phyloP scores from a whole-genome alignment of 805 yeast genomes.

The Saccharomyces jurei region DNA sequence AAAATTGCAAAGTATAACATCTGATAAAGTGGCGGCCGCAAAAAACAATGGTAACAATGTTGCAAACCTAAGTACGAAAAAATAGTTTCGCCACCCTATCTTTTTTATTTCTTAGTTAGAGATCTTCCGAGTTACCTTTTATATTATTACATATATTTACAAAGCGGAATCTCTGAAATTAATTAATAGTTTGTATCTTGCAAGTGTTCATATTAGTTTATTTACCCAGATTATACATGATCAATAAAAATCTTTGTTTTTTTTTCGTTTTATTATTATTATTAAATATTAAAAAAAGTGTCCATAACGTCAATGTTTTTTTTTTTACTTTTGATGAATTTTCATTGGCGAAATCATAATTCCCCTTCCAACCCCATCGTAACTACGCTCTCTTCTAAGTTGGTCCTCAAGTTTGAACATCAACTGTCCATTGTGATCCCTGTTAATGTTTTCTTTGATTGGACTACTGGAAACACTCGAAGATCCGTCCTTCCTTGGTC shows the following conservation, averaged over 20 bases:
- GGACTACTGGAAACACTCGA: slow-evolving; percentile 19
- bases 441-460: slow-evolving; percentile 16
- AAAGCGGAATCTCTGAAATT: not conserved
- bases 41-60: not conserved
- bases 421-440: slow-evolving; percentile 14
- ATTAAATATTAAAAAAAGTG: not conserved
- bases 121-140: not conserved
- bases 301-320: not conserved
- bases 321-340: not conserved
- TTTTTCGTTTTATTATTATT: not conserved
- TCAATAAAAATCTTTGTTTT: not conserved
- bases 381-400: slow-evolving; percentile 6
- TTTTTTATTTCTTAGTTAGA: not conserved
- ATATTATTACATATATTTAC: not conserved
- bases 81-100: not conserved
- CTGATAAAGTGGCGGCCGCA: slow-evolving; percentile 16
- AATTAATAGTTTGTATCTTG: not conserved
- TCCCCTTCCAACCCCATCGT: not conserved
- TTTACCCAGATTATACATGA: not conserved
- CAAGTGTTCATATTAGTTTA: not conserved
- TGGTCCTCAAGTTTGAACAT: slow-evolving; percentile 21
- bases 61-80: not conserved
- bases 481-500: slow-evolving; percentile 18
- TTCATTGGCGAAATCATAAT: not conserved
- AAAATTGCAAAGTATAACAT: slow-evolving; percentile 44